These are phyloP conservation scores for Anisodus acutangulus DNA, from an alignment of 257 asterid species.

Conservation along the genomic window DNA sequence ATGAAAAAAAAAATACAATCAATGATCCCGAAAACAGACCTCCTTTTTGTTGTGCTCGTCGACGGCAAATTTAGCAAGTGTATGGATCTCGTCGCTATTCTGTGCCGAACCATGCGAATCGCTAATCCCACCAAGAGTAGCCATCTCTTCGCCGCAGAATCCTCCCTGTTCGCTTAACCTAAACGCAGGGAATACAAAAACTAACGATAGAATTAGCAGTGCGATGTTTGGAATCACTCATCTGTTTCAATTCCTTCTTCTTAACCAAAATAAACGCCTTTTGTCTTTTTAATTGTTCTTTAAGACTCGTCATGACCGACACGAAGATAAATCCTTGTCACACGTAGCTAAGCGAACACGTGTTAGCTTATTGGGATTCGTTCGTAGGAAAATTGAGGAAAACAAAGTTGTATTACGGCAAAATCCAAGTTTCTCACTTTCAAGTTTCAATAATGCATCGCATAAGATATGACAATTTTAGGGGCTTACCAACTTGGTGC, in stretches of 20 bases:
- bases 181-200: constrained; percentile 16
- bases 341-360: background rate
- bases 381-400: background rate
- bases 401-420: background rate
- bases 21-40: constrained; percentile 31
- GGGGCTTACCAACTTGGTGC: background rate
- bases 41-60: constrained; percentile 72
- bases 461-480: background rate
- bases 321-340: background rate
- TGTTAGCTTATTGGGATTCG: background rate
- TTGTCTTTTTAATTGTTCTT: constrained; percentile 5
- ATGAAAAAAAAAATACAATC: no score
- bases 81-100: constrained; percentile 47
- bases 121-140: constrained; percentile 63
- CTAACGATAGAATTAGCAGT: background rate
- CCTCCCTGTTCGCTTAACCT: constrained; percentile 34
- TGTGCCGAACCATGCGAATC: constrained; percentile 47
- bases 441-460: no score
- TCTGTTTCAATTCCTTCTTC: background rate
- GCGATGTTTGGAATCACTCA: background rate
- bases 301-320: background rate
- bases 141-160: constrained; percentile 54
- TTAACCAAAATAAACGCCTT: background rate
- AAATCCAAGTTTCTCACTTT: background rate
- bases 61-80: constrained; percentile 76